Evolutionary conservation across 2,329 filamentous ascomycete species (phyloP).

Genomic region (Pseudocercospora pini-densiflorae): DNA sequence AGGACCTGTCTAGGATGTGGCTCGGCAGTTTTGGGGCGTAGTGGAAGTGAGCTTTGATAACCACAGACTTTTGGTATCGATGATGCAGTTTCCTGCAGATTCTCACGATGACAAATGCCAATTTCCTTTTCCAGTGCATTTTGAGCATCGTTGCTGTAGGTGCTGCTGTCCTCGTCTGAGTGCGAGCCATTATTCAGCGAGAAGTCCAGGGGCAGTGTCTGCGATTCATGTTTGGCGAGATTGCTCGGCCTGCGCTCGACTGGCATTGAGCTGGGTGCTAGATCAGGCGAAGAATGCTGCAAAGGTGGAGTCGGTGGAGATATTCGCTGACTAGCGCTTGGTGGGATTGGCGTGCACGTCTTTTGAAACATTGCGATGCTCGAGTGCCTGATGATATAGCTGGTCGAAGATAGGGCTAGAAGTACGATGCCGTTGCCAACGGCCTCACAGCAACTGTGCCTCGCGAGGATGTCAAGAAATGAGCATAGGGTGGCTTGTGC

Average conservation of each 20-base stretch:
- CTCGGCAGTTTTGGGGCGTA: not conserved
- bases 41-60: not conserved
- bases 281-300: not conserved
- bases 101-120: not conserved
- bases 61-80: not conserved
- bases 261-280: slow-evolving; percentile 2
- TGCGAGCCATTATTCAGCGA: not conserved
- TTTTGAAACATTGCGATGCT: not conserved
- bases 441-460: not conserved
- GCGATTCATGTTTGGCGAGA: slow-evolving; percentile 1
- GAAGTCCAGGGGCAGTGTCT: not conserved
- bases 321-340: not conserved
- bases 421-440: not conserved
- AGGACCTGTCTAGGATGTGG: not conserved
- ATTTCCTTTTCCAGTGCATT: not conserved
- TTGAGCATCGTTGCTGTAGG: not conserved
- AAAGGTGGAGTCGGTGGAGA: not conserved
- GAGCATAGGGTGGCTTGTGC: not conserved
- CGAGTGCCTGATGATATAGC: not conserved
- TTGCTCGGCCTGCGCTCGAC: slow-evolving; percentile 6
- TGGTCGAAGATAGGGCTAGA: not conserved
- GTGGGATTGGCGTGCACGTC: not conserved
- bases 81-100: not conserved
- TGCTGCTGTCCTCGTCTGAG: not conserved
- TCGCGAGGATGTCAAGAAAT: not conserved